phyloP scores from a whole-genome alignment of 2,329 filamentous ascomycete species.

The Xylaria sp. region DNA sequence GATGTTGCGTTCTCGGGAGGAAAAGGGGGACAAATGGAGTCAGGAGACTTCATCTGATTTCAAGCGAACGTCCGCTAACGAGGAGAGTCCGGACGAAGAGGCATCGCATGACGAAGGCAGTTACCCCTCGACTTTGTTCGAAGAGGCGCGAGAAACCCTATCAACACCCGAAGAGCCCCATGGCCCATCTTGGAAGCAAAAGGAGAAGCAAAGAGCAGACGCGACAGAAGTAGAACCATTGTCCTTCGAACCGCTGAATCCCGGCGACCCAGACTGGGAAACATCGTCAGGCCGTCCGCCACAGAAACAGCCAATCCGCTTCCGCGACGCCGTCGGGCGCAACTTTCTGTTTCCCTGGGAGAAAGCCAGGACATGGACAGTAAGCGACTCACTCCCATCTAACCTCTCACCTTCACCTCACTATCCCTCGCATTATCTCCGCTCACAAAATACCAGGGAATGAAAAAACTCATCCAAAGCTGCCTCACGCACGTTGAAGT shows the following conservation, averaged over 20 bases:
- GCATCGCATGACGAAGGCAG: conserved; percentile 6
- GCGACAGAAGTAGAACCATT: not conserved
- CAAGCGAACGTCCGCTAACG: not conserved
- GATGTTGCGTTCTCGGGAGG: too few relatives aligned
- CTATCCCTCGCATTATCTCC: too few relatives aligned
- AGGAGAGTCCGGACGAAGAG: not conserved
- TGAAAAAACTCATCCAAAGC: conserved; percentile 52
- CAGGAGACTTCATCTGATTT: not conserved
- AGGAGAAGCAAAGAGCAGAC: not conserved
- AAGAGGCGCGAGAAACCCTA: conserved; percentile 2
- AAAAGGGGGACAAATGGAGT: too few relatives aligned
- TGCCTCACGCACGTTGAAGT: conserved; percentile 51
- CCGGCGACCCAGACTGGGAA: conserved; percentile 27
- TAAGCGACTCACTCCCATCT: conserved; percentile 31
- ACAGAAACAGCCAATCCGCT: conserved; percentile 51
- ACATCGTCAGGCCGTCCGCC: conserved; percentile 24
- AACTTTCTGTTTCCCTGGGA: conserved; percentile 64
- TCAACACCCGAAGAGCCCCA: conserved; percentile 1
- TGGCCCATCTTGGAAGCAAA: not conserved
- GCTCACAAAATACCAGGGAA: conserved; percentile 38
- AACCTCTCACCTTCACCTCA: too few relatives aligned
- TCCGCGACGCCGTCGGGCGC: conserved; percentile 60
- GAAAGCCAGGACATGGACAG: conserved; percentile 58
- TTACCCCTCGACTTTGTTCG: conserved; percentile 10
- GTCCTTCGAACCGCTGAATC: conserved; percentile 8